Evolutionary conservation across 495 filamentous ascomycete genomes (phyloP), one percentile per base, ranked within the genome.

Genomic region (Lophium mytilinum): DNA sequence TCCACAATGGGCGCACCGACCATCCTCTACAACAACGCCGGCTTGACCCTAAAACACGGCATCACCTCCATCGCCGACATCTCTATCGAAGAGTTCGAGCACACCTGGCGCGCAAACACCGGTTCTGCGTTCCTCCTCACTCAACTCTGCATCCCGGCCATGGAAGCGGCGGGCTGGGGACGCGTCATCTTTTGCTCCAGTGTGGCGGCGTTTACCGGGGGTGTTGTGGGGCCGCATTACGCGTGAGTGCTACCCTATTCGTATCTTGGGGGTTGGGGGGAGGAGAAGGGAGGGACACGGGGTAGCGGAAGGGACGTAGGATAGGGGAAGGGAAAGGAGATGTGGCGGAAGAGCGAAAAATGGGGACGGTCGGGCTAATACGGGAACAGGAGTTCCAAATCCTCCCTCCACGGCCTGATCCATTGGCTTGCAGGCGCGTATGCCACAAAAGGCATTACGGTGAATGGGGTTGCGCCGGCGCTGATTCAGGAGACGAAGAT

Each of bases 21-120:
- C 19, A 69, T 74, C 55, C 63, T 73, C 35, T 69, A 73, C 66
- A 68, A 66, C 55, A 74, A 73, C 61, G 72, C 72, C 4, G 71
- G 72, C 43, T 40, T 52, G 1, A 53, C 49, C 11, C 33, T 56
- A 39, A 52, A 62, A 35, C 43, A 56, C 12, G 59, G 67, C 47
- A 34, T 66, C 51, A 36, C 59, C 46, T 50, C n/a, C 55, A 66
- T 73, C 48, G 52, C 52, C 9, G 66, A 68, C 33, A 60, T 74
- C 41, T 56, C 60, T 18, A 62, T 71, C 33, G 67, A 69, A 8
- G 56, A 56, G 21, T 68, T 68, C 50, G 68, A 71, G 45, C 1
- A 24, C 39, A 65, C 64, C 0, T 69, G 67, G 67, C 62, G 65
- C 24, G 52, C 62, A 37, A 71, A 69, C 47, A 65, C 63, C 51